phyloP scores from a whole-genome alignment of 2,329 filamentous ascomycete genomes.

The Coleophoma cylindrospora region DNA sequence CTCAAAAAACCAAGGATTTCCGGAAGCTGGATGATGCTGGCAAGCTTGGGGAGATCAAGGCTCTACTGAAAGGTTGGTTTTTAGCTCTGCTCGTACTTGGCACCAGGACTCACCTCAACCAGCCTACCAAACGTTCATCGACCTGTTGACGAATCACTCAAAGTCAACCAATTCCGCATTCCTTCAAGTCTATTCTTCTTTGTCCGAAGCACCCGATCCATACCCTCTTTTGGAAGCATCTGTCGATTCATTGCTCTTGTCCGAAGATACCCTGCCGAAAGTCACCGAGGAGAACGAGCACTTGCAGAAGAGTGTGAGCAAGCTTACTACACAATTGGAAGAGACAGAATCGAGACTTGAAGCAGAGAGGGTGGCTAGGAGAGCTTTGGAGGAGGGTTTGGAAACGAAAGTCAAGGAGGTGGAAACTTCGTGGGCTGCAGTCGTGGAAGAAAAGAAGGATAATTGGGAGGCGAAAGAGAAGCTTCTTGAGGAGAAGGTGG shows the following conservation, averaged over 20 bases:
- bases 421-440: conserved; percentile 83
- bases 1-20: conserved; percentile 99
- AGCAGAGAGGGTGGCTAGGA: conserved; percentile 66
- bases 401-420: conserved; percentile 84
- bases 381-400: conserved; percentile 70
- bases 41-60: conserved; percentile 86
- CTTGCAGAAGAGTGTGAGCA: conserved; percentile 72
- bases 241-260: conserved; percentile 86
- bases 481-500: conserved; percentile 84
- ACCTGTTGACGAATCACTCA: conserved; percentile 91
- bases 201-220: conserved; percentile 94
- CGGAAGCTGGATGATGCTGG: conserved; percentile 84
- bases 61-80: conserved; percentile 70
- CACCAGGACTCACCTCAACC: conserved; percentile 4
- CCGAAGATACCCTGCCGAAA: conserved; percentile 88
- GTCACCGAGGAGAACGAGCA: conserved; percentile 84
- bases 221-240: conserved; percentile 95
- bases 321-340: conserved; percentile 76
- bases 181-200: conserved; percentile 83
- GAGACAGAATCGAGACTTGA: conserved; percentile 78
- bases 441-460: conserved; percentile 87
- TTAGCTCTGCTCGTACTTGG: neutral
- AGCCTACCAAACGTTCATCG: conserved; percentile 98
- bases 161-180: conserved; percentile 93
- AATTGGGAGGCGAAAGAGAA: conserved; percentile 97